Evolutionary conservation across 129 eudicot genomes (phyloP).

Genomic region (Escallonia herrerae): DNA sequence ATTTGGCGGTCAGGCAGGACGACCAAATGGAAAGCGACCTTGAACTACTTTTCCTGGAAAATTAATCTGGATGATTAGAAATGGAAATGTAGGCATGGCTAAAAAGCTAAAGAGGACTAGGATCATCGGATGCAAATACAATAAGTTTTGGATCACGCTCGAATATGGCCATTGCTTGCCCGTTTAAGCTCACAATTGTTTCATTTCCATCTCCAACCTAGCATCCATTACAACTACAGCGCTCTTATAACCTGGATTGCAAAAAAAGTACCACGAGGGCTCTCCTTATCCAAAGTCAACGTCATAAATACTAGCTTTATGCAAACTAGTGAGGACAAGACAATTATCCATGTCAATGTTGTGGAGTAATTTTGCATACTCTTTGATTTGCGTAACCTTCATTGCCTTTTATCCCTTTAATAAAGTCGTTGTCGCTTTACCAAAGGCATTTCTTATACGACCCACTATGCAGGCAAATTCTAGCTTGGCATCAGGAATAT

Average conservation of each 20-base stretch:
- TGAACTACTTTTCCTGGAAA: no score
- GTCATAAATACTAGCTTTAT: constrained; percentile 16
- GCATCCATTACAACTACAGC: constrained; percentile 8
- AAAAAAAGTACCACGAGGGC: constrained; percentile 16
- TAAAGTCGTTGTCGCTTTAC: not conserved
- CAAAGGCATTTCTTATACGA: not conserved
- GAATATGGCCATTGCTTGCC: constrained; percentile 5
- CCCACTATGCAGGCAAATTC: constrained; percentile 2
- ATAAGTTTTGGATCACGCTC: no score
- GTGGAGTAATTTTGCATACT: not conserved
- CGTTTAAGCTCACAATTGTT: constrained; percentile 13
- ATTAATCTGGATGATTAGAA: no score
- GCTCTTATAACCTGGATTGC: not conserved
- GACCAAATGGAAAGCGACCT: no score
- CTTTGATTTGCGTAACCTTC: not conserved
- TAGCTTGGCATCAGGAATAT: not conserved
- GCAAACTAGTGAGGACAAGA: constrained; percentile 3
- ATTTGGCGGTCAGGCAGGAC: no score
- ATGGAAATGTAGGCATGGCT: no score
- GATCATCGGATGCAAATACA: no score
- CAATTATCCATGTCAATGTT: not conserved
- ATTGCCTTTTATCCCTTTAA: not conserved
- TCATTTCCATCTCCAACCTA: constrained; percentile 18
- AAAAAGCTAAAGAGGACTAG: no score
- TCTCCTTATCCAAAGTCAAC: constrained; percentile 30